A percentile compares a stretch with the other conserved stretches of the same genome.
Conservation (phyloP, 768 basidiomycete genomes). For the Omphalotus guepiniiformis region DNA sequence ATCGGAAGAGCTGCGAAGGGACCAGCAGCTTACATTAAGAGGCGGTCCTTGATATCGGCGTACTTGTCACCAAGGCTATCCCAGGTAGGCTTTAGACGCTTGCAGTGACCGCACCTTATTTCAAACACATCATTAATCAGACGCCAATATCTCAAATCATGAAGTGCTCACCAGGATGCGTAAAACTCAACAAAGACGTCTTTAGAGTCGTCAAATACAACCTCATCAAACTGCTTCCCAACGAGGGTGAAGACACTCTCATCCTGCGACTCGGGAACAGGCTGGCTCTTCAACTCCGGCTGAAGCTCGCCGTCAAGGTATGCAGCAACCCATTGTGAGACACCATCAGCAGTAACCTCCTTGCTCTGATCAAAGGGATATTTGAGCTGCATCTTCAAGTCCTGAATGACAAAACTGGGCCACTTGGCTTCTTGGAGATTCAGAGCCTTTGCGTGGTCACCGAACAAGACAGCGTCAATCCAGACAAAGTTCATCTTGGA, state of each 20-base stretch:
- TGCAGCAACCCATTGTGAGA: conserved; percentile 56
- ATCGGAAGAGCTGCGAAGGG: not conserved
- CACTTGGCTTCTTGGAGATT: conserved; percentile 83
- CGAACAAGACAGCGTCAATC: conserved; percentile 95
- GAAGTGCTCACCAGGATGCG: conserved; percentile 77
- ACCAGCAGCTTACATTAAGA: conserved; percentile 61
- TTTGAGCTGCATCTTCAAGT: conserved; percentile 79
- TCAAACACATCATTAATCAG: no score
- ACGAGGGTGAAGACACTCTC: conserved; percentile 83
- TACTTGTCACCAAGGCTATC: conserved; percentile 87
- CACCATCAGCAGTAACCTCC: conserved; percentile 51
- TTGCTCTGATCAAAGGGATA: conserved; percentile 77
- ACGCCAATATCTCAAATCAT: not conserved
- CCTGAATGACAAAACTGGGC: conserved; percentile 94
- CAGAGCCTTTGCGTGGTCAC: conserved; percentile 92
- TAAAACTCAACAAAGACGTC: conserved; percentile 98
- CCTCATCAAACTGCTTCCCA: conserved; percentile 82
- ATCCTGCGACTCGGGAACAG: conserved; percentile 78
- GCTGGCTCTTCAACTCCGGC: conserved; percentile 87
- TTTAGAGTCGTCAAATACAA: conserved; percentile 83
- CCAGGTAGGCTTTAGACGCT: conserved; percentile 94
- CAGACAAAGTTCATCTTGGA: conserved; percentile 94
- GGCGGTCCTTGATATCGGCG: conserved; percentile 62
- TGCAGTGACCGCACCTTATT: conserved; percentile 90
- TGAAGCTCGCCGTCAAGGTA: conserved; percentile 71